Percentiles rank a stretch among this genome's conserved stretches.
Evolutionary conservation across 2,329 filamentous ascomycete genomes (phyloP).

Genomic region (Coleophoma cylindrospora): DNA sequence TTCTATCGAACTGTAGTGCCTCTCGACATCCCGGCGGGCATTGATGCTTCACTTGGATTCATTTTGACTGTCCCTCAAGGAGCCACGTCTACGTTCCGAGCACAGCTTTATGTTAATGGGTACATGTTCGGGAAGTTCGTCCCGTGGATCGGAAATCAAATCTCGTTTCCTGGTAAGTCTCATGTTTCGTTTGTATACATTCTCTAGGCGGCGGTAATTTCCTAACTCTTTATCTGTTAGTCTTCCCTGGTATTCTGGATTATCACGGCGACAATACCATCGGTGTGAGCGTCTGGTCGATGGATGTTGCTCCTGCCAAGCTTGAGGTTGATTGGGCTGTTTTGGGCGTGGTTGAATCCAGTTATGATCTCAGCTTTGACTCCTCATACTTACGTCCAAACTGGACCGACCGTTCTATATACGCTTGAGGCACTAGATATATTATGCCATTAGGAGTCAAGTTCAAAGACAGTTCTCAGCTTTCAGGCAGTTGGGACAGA

Average conservation of each 20-base stretch:
- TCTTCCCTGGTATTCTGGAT: conserved; percentile 53
- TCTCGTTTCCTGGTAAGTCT: conserved; percentile 42
- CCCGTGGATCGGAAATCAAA: conserved; percentile 56
- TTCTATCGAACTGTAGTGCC: conserved; percentile 50
- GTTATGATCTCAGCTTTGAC: conserved; percentile 45
- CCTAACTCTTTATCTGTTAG: conserved; percentile 14
- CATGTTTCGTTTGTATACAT: neutral
- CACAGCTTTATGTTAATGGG: conserved; percentile 58
- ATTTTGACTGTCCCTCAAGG: conserved; percentile 39
- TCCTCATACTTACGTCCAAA: conserved; percentile 41
- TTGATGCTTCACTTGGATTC: conserved; percentile 54
- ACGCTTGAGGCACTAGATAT: neutral
- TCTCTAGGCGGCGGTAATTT: neutral
- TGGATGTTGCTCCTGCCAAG: conserved; percentile 9
- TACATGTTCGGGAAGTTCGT: conserved; percentile 59
- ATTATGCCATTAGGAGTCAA: neutral
- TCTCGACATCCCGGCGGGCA: conserved; percentile 42
- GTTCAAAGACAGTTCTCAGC: no score
- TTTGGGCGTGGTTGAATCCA: conserved; percentile 48
- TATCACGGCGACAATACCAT: conserved; percentile 54
- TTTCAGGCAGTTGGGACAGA: no score
- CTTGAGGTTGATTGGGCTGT: conserved; percentile 39
- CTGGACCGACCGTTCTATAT: conserved; percentile 33
- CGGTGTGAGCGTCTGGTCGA: conserved; percentile 54
- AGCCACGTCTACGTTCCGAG: conserved; percentile 35